Base-by-base conservation (phyloP, 2,329 filamentous ascomycete genomes). In the Ciborinia camelliae region DNA sequence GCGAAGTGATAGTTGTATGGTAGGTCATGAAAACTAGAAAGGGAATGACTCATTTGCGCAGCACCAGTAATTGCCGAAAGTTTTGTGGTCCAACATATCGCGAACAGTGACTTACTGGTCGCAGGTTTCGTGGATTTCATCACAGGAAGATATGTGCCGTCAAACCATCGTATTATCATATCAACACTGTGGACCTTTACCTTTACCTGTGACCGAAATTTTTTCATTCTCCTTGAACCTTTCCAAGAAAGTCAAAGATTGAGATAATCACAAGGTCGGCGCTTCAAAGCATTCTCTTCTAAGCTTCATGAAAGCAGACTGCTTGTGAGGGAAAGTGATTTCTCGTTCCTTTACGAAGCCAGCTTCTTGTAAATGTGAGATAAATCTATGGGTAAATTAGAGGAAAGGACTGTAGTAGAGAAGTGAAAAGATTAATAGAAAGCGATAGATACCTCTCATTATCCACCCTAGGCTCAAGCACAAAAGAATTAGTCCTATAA, bases 311-410 rank as follows among this genome's bases (percentile, higher is more conserved):
- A 94, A 83, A 77, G 93, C 96, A 8, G 91, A 88, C 75, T 96
- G 92, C 77, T 99, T 99, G 76, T 98, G 93, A 1, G 92, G 89
- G 69, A 99, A 92, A 0, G 88, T 84, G 59, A 98, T 83, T 73
- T 97, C 92, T 66, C 87, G 87, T 77, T 97, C 91, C 74, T 92
- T 95, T 69, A 89, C 86, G 75, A 98, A 99, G 0, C 94, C 93
- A 0, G 84, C 82, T 8, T 85, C 79, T 67, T 90, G 84, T 20
- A 96, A 83, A 68, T 94, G 91, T 5, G 79, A 75, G 68, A 86
- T 84, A 53, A 90, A 80, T 72, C 88, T 90, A 68, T 18, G 32
- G 10, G 8, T 18, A 45, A 52, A 30, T 58, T 26, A 45, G 50
- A 47, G 23, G n/a, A 20, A 43, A 41, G n/a, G 30, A 35, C 26